Evolutionary conservation across 83 land plant species (phyloP), one percentile per base, ranked within the genome.

Genomic region (Diphasiastrum complanatum): DNA sequence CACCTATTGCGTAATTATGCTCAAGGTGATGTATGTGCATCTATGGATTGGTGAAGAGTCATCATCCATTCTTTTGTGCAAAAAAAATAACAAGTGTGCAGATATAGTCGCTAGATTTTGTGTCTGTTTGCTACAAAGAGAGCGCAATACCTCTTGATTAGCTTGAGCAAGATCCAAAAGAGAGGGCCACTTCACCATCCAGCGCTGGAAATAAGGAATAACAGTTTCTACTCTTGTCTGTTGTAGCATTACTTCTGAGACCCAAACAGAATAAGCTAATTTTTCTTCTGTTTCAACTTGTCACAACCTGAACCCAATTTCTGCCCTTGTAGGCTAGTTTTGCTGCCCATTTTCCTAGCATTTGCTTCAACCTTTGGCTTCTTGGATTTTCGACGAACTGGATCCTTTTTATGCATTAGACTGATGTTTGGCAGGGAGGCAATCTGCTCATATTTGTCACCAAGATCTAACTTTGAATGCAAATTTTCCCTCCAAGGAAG

Each of bases 191-290:
- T 51, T 81, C 27, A 45, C 47, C 92, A 93, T 93, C 99, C 99
- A 93, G 20, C 84, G 78, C 18, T 82, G 75, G 74, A 65, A 93
- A 47, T 89, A 93, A 4, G 54, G 83, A 38, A 83, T 65, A 3
- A 89, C 99, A 59, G 80, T 76, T 18, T 72, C 68, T 24, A 89
- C 99, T 66, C 82, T 52, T 2, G 99, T 93, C 62, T 93, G 99
- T 75, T 93, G 96, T 36, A 93, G 81, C 99, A 93, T 93, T 49
- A 93, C 79, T 75, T 93, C 99, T 3, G 96, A 89, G 4, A 93
- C 96, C 99, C 99, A 93, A 22, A 91, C 86, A 1, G 72, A 86
- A 60, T 93, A 93, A 22, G 99, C 99, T 24, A 83, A 62, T 32
- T 18, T 46, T 32, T 84, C 80, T 12, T 11, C 11, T 14, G 64